phyloP scores from a whole-genome alignment of 2,329 filamentous ascomycete species.

The Dothiorella sarmentorum region DNA sequence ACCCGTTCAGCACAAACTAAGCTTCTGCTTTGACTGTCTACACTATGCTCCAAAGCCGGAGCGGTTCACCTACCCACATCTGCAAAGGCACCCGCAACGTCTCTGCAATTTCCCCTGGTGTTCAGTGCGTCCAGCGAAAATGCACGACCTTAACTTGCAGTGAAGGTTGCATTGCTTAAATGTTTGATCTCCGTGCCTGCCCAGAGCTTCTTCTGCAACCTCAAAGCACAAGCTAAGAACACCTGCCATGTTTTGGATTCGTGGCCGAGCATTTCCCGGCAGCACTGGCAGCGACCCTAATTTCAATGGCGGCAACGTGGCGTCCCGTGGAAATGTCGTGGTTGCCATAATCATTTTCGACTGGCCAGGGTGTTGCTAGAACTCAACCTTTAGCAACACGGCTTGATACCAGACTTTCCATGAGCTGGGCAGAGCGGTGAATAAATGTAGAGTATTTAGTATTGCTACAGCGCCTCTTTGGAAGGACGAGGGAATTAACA shows the following conservation, averaged over 20 bases:
- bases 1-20: slow-evolving; percentile 35
- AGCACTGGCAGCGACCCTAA: slow-evolving; percentile 45
- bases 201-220: slow-evolving; percentile 19
- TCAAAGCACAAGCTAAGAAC: slow-evolving; percentile 38
- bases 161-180: slow-evolving; percentile 48
- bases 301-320: slow-evolving; percentile 16
- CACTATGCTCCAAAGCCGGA: slow-evolving; percentile 46
- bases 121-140: slow-evolving; percentile 40
- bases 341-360: slow-evolving; percentile 41
- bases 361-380: too few species aligned
- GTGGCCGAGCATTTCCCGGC: slow-evolving; percentile 43
- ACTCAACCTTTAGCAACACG: slow-evolving; percentile 52
- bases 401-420: slow-evolving; percentile 31
- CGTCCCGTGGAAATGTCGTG: slow-evolving; percentile 34
- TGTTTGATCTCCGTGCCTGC: slow-evolving; percentile 38
- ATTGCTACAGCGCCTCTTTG: too few species aligned
- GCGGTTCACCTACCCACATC: slow-evolving; percentile 45
- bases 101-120: slow-evolving; percentile 38
- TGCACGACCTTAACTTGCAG: slow-evolving; percentile 26
- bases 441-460: too few species aligned
- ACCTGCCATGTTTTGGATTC: slow-evolving; percentile 49
- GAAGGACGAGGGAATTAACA: too few species aligned
- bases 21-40: slow-evolving; percentile 52
- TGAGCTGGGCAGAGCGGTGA: too few species aligned
- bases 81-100: slow-evolving; percentile 34